These are phyloP conservation scores for Cordia subcordata DNA, from an alignment of 257 asterid species.

Conservation along the genomic window DNA sequence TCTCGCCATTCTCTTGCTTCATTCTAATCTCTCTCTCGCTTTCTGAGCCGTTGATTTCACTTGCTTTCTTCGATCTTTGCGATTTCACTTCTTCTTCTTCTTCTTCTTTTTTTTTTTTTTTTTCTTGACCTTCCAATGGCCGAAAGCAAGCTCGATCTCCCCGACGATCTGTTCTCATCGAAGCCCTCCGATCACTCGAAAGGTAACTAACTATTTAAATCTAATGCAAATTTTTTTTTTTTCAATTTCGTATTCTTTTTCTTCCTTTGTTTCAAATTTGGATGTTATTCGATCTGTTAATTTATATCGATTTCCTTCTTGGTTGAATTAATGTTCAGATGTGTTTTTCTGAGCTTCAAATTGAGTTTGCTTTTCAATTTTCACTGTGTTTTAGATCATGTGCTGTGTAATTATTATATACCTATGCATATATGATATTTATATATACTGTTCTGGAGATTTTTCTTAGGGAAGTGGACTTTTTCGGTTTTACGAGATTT, in stretches of 20 bases:
- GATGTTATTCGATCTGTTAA: slow-evolving; percentile 11
- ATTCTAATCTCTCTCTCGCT: slow-evolving; percentile 4
- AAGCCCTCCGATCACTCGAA: slow-evolving; percentile 68
- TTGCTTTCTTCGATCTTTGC: slow-evolving; percentile 1
- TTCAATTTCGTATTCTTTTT: neutral
- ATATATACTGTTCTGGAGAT: too few species aligned
- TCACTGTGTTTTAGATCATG: slow-evolving; percentile 52
- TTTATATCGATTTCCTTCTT: slow-evolving; percentile 10
- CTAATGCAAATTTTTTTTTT: neutral
- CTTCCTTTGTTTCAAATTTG: too few species aligned
- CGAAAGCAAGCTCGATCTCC: slow-evolving; percentile 69
- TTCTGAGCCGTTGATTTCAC: slow-evolving; percentile 29
- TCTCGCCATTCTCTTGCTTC: neutral
- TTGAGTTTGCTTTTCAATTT: slow-evolving; percentile 2
- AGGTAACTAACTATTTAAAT: slow-evolving; percentile 35
- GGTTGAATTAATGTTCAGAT: slow-evolving; percentile 14
- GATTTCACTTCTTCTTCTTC: neutral
- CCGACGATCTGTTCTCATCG: slow-evolving; percentile 66
- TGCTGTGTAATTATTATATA: slow-evolving; percentile 1
- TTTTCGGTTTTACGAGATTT: too few species aligned
- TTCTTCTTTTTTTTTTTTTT: neutral
- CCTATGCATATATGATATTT: neutral
- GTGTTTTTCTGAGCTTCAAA: slow-evolving; percentile 35
- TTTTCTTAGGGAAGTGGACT: too few species aligned
- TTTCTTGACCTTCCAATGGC: slow-evolving; percentile 44